Base-by-base conservation (phyloP, 2,329 filamentous ascomycete genomes). In the Pseudogymnoascus pannorum region DNA sequence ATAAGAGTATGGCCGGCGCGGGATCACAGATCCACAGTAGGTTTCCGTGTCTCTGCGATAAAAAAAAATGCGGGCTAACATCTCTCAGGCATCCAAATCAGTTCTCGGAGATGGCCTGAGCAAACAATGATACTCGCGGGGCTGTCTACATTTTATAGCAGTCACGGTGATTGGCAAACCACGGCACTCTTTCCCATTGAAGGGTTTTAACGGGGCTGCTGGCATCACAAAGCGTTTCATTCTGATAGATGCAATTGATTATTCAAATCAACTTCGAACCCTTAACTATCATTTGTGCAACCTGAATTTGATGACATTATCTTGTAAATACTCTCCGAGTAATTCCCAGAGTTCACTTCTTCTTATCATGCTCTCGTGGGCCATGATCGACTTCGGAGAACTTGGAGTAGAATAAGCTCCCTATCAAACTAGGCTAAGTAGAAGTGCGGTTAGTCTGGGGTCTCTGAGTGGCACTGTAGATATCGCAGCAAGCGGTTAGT, bases 231-330 rank as follows among this genome's bases (percentile, higher is more conserved):
- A 31, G 48, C 48, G 48, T 18, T 54, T 31, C 48, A 54, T 31
- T 31, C 48, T 54, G 48, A 54, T 54, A 31, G 48, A 54, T 54
- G 48, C 48, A 54, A 54, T 54, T 54, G 48, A 54, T 54, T 18
- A 31, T 54, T 54, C 48, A 54, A 54, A 54, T 54, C 16, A 54
- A 54, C 48, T 31, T 31, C 48, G 6, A 20, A 26, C 16, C 18
- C 31, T 54, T 11, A 31, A 54, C 31, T 31, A 14, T 54, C 26
- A 12, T 11, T 20, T 31, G n/a, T 54, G 26, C 31, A 31, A 20
- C 26, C n/a, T 31, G 4, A 31, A 20, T 31, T 31, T 31, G 48
- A 31, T 54, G 14, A 16, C 22, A 54, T 54, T 3, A 31, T 54
- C 26, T 18, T 14, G n/a, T 54, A 54, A 54, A 54, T 31, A 54